phyloP scores from a whole-genome alignment of 768 basidiomycete species.

The Rhizopogon salebrosus region DNA sequence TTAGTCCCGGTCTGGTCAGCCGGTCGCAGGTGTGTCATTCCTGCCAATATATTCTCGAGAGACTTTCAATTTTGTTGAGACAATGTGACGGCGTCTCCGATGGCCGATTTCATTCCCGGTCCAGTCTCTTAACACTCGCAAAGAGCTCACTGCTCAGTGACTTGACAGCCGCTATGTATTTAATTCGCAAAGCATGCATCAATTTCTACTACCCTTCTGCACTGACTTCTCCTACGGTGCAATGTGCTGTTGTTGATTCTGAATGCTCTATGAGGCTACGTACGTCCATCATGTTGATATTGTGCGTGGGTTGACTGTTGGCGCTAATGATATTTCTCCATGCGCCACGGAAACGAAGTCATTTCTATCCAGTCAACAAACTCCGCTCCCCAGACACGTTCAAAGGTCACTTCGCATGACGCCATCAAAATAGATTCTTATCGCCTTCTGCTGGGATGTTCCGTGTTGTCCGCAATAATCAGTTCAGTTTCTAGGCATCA shows the following conservation, averaged over 20 bases:
- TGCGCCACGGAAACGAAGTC: not conserved
- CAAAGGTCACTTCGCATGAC: slow-evolving; percentile 15
- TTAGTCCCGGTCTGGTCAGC: too few relatives aligned
- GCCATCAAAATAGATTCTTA: slow-evolving; percentile 7
- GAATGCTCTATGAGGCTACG: slow-evolving; percentile 2
- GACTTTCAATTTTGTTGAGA: not conserved
- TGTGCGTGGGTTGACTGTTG: not conserved
- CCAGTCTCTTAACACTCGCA: not conserved
- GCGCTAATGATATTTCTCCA: not conserved
- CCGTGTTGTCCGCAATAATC: slow-evolving; percentile 14
- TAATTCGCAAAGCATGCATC: slow-evolving; percentile 5
- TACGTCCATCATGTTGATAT: not conserved
- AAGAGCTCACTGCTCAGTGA: not conserved
- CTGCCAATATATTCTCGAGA: not conserved
- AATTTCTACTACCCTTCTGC: slow-evolving; percentile 2
- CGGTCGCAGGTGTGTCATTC: too few relatives aligned
- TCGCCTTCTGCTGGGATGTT: slow-evolving; percentile 14
- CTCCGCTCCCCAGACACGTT: slow-evolving; percentile 14
- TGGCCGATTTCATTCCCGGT: too few relatives aligned
- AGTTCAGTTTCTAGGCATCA: slow-evolving; percentile 14
- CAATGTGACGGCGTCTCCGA: too few relatives aligned
- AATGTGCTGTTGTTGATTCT: not conserved
- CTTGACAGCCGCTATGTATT: slow-evolving; percentile 2
- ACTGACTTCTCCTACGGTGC: slow-evolving; percentile 3
- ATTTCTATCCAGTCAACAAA: slow-evolving; percentile 5